Conservation (phyloP, 2,329 filamentous ascomycete genomes). For the Paecilomyces fulvus region DNA sequence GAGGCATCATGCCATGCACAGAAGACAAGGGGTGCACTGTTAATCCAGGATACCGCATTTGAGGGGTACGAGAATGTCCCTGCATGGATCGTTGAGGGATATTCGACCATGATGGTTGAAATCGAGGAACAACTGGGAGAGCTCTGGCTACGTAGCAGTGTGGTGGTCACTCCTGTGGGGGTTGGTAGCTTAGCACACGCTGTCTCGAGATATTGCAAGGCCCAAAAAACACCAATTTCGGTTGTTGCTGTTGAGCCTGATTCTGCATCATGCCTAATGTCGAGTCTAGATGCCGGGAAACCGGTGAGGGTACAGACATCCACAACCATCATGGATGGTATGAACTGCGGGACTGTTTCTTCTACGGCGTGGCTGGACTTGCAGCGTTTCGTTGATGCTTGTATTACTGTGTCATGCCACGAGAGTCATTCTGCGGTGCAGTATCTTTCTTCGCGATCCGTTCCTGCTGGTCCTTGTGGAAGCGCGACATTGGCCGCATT, state of each 20-base stretch:
- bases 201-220: slow-evolving; percentile 57
- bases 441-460: slow-evolving; percentile 41
- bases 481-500: slow-evolving; percentile 50
- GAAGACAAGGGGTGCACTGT: slow-evolving; percentile 34
- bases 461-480: slow-evolving; percentile 56
- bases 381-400: slow-evolving; percentile 48
- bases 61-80: slow-evolving; percentile 55
- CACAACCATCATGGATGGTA: slow-evolving; percentile 63
- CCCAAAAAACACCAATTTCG: slow-evolving; percentile 18
- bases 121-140: slow-evolving; percentile 52
- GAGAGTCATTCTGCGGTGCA: slow-evolving; percentile 54
- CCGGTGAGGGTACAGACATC: slow-evolving; percentile 46
- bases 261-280: slow-evolving; percentile 47
- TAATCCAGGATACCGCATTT: slow-evolving; percentile 64
- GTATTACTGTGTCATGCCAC: slow-evolving; percentile 50
- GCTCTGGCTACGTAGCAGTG: slow-evolving; percentile 31
- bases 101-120: slow-evolving; percentile 63
- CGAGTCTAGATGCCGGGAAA: slow-evolving; percentile 41
- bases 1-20: slow-evolving; percentile 38
- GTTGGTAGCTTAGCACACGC: slow-evolving; percentile 67
- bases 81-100: slow-evolving; percentile 69
- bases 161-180: slow-evolving; percentile 59
- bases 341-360: slow-evolving; percentile 65
- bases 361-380: slow-evolving; percentile 57
- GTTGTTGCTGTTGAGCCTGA: slow-evolving; percentile 66